phyloP scores from a whole-genome alignment of 2,329 filamentous ascomycete species.

The Blastomyces emzantsi region DNA sequence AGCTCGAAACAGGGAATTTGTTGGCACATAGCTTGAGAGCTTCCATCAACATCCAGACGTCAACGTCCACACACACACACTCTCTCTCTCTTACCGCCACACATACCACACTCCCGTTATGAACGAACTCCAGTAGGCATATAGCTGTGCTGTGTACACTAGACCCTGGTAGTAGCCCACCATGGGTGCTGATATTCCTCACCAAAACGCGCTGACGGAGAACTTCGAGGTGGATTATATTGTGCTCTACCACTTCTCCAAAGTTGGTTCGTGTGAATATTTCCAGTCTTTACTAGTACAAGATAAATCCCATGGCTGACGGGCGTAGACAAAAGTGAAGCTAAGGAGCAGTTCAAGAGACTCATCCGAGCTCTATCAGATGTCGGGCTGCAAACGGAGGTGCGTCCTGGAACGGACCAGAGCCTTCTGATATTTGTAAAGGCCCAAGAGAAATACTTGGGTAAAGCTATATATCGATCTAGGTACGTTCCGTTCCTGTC shows the following conservation, averaged over 20 bases:
- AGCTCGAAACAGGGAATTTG: not conserved
- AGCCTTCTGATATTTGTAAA: slow-evolving; percentile 77
- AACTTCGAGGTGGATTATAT: slow-evolving; percentile 81
- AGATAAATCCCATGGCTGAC: slow-evolving; percentile 9
- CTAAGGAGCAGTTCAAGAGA: slow-evolving; percentile 65
- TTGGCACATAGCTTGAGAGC: not conserved
- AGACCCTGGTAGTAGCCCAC: not conserved
- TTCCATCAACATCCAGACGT: not conserved
- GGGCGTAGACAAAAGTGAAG: slow-evolving; percentile 54
- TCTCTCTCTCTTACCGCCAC: not conserved
- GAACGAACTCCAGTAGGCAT: not conserved
- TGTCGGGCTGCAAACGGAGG: slow-evolving; percentile 80
- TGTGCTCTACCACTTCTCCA: slow-evolving; percentile 64
- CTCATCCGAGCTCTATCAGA: slow-evolving; percentile 65
- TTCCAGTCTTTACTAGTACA: not conserved
- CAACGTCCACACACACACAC: not conserved
- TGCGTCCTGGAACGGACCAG: slow-evolving; percentile 65
- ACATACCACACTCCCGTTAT: not conserved
- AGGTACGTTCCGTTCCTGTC: slow-evolving; percentile 40
- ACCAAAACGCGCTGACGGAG: slow-evolving; percentile 20
- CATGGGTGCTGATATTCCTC: slow-evolving; percentile 6
- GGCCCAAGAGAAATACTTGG: slow-evolving; percentile 66
- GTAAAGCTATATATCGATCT: slow-evolving; percentile 73
- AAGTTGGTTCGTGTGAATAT: slow-evolving; percentile 46
- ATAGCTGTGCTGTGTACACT: not conserved